Evolutionary conservation across 2,329 filamentous ascomycete species (phyloP).

Genomic region (Penicillium sp.): DNA sequence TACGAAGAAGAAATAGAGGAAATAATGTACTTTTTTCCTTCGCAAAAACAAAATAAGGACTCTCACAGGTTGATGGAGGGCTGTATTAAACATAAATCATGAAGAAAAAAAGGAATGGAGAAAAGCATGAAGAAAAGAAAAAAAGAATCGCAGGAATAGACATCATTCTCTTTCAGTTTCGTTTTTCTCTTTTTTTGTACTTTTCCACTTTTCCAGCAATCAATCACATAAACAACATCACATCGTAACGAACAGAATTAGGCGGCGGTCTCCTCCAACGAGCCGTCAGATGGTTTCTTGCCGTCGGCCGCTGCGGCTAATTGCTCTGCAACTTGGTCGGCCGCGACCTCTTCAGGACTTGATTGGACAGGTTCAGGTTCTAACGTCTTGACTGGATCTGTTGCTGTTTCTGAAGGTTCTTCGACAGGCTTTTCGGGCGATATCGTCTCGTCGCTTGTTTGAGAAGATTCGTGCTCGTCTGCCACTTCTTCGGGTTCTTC

Average conservation of each 20-base stretch:
- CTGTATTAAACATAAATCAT: not conserved
- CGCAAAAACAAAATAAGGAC: not conserved
- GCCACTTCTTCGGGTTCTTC: not conserved
- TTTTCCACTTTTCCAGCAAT: not conserved
- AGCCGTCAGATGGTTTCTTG: constrained; percentile 13
- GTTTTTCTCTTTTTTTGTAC: not conserved
- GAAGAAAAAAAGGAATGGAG: not conserved
- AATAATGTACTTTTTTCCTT: not conserved
- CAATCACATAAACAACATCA: not conserved
- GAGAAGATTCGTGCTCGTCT: not conserved
- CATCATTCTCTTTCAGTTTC: not conserved
- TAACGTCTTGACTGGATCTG: not conserved
- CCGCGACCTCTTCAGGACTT: not conserved
- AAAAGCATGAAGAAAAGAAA: not conserved
- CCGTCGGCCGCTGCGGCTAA: constrained; percentile 3
- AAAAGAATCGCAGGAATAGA: not conserved
- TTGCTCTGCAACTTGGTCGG: constrained; percentile 7
- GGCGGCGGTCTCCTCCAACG: not conserved
- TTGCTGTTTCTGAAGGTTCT: not conserved
- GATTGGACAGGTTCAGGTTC: not conserved
- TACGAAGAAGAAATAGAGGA: not conserved
- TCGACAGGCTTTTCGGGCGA: constrained; percentile 17
- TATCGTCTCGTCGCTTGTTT: constrained; percentile 7
- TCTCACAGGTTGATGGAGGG: not conserved
- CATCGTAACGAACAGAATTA: not conserved